These are phyloP conservation scores for Paramecium caudatum DNA, from an alignment of 73 alveolate species.

Conservation along the genomic window DNA sequence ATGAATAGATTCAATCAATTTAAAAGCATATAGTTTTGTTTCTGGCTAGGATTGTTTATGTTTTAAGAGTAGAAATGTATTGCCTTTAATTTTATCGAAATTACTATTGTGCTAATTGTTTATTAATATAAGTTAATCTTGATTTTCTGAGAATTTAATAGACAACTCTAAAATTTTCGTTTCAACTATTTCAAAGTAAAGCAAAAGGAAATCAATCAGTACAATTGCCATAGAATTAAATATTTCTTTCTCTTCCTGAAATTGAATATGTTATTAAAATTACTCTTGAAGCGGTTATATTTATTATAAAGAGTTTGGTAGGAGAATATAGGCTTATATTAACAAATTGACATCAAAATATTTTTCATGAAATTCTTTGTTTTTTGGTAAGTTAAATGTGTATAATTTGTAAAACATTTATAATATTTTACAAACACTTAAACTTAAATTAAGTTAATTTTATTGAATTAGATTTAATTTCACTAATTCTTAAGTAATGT, in stretches of 20 bases:
- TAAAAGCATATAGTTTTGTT: constrained; percentile 41
- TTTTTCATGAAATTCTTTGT: constrained; percentile 33
- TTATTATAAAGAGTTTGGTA: constrained; percentile 9
- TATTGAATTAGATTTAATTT: background rate
- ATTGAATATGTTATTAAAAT: background rate
- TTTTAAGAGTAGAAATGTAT: background rate
- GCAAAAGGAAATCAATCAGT: background rate
- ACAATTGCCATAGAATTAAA: constrained; percentile 11
- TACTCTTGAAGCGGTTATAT: background rate
- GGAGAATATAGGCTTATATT: constrained; percentile 3
- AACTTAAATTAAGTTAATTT: constrained; percentile 13
- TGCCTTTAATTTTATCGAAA: background rate
- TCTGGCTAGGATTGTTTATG: background rate
- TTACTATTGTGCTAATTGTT: background rate
- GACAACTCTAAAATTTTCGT: background rate
- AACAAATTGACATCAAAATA: constrained; percentile 21
- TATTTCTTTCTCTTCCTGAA: constrained; percentile 11
- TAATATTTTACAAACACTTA: constrained; percentile 14
- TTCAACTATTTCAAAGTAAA: background rate
- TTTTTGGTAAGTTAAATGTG: constrained; percentile 13
- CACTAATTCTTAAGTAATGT: background rate
- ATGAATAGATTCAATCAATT: background rate
- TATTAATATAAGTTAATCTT: background rate
- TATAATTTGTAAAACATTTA: constrained; percentile 34
- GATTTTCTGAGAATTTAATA: background rate